These are phyloP conservation scores for Capsella bursapastoris DNA, from an alignment of 345 rosid species.

Conservation along the genomic window DNA sequence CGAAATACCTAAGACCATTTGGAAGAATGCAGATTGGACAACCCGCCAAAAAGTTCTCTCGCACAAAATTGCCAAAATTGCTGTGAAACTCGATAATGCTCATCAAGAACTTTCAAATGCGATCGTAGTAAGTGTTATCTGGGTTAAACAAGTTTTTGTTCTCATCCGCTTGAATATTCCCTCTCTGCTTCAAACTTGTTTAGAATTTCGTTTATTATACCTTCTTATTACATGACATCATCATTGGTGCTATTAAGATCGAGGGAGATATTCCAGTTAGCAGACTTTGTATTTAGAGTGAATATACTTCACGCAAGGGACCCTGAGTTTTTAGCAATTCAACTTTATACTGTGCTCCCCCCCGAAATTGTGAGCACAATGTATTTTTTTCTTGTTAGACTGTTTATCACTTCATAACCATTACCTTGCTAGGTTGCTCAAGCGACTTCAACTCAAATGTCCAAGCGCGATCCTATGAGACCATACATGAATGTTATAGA, in stretches of 20 bases:
- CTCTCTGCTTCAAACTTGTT: conserved; percentile 6
- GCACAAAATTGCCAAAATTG: conserved; percentile 97
- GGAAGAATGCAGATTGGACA: conserved; percentile 95
- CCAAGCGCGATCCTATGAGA: conserved; percentile 97
- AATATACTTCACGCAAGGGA: background rate
- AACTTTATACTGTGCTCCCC: background rate
- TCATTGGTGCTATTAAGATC: conserved; percentile 19
- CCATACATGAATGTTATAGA: conserved; percentile 97
- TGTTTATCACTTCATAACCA: conserved; percentile 12
- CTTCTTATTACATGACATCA: background rate
- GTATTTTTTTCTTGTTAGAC: conserved; percentile 10
- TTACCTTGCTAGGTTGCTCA: conserved; percentile 85
- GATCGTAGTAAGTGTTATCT: conserved; percentile 72
- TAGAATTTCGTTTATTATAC: background rate
- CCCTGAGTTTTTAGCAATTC: conserved; percentile 18
- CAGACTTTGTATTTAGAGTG: conserved; percentile 2
- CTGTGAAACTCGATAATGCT: conserved; percentile 95
- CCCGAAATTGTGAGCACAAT: background rate
- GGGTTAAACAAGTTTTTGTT: background rate
- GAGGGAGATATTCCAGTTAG: conserved; percentile 19
- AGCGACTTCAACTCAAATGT: conserved; percentile 99
- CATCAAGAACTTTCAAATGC: conserved; percentile 98
- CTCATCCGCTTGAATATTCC: background rate
- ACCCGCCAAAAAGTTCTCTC: conserved; percentile 96
- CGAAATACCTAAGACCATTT: conserved; percentile 87